Base-by-base conservation (phyloP, 495 filamentous ascomycete species). In the Hypoxylon trugodes region DNA sequence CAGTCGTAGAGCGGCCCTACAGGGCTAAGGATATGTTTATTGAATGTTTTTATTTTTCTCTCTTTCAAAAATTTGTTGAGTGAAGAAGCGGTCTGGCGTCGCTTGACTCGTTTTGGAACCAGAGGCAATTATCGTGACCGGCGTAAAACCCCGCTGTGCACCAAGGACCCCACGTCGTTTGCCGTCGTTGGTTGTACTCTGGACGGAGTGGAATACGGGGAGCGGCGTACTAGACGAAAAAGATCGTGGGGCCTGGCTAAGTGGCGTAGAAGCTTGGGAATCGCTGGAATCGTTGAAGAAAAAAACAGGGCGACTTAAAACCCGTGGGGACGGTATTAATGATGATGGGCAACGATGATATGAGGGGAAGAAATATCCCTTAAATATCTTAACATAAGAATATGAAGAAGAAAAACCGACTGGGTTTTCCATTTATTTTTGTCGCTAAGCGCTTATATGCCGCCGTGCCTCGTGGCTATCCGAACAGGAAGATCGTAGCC, bases 81-180 rank as follows among this genome's bases (percentile, higher is more conserved):
- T 61, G 50, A 67, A 67, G 57, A 67, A 58, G 64, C 64, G 64
- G 64, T 67, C 64, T 67, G 47, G 64, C 38, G 35, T 61, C 57
- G 58, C 57, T 66, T 66, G 57, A 61, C 57, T 66, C 6, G 26
- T 66, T 66, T 52, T 25, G 63, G 61, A 60, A 60, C 21, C 62
- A 59, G 28, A 57, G 32, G 51, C 19, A 66, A 30, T 53, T 67
- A 67, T 67, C 64, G 64, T 67, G 64, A 61, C 57, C 45, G 48
- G 30, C 35, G 33, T 22, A 52, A n/a, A n/a, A 67, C 64, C 58
- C 57, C 46, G 57, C 64, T 28, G 35, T 59, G 55, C 54, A 47
- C 47, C 47, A 59, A 55, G 35, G 30, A 49, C 64, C 57, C 64
- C 57, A 61, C 64, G 64, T 49, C 46, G 15, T 61, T 47, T 36